These are phyloP conservation scores for Immersiella caudata DNA, from an alignment of 495 filamentous ascomycete species.

Conservation along the genomic window DNA sequence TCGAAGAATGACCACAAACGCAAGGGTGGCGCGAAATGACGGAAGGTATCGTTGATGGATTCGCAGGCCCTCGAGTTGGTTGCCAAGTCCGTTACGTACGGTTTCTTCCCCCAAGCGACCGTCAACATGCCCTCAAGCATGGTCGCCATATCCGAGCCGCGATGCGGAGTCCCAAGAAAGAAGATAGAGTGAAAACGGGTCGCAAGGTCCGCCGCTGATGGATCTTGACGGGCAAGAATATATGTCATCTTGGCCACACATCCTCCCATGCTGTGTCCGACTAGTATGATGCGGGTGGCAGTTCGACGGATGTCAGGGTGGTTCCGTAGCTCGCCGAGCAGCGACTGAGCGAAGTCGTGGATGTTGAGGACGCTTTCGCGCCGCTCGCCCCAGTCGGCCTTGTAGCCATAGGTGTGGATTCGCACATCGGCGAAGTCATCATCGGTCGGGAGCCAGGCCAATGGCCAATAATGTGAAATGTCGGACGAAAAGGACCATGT, in stretches of 20 bases:
- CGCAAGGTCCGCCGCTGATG: constrained; percentile 32
- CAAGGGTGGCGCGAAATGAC: constrained; percentile 28
- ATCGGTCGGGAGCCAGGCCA: constrained; percentile 35
- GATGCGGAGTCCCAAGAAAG: constrained; percentile 58
- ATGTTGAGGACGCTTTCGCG: constrained; percentile 43
- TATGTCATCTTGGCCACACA: constrained; percentile 54
- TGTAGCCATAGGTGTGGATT: constrained; percentile 38
- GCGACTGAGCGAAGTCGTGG: constrained; percentile 47
- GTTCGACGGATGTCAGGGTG: constrained; percentile 33
- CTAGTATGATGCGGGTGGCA: constrained; percentile 44
- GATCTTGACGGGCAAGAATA: constrained; percentile 36
- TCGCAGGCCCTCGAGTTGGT: constrained; percentile 25
- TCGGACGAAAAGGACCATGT: constrained; percentile 35
- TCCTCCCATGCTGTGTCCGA: constrained; percentile 60
- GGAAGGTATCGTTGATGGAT: constrained; percentile 38
- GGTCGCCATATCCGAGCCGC: constrained; percentile 51
- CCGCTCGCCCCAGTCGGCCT: constrained; percentile 34
- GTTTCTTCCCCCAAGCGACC: constrained; percentile 27
- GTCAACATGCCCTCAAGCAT: constrained; percentile 44
- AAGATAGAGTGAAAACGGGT: constrained; percentile 47
- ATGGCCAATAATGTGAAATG: constrained; percentile 36
- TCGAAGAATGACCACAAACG: constrained; percentile 40
- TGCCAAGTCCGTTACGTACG: constrained; percentile 29
- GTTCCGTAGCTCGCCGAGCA: constrained; percentile 45
- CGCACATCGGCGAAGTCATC: constrained; percentile 31